Base-by-base conservation (phyloP, 2,329 filamentous ascomycete species). In the Colletotrichum camelliae region DNA sequence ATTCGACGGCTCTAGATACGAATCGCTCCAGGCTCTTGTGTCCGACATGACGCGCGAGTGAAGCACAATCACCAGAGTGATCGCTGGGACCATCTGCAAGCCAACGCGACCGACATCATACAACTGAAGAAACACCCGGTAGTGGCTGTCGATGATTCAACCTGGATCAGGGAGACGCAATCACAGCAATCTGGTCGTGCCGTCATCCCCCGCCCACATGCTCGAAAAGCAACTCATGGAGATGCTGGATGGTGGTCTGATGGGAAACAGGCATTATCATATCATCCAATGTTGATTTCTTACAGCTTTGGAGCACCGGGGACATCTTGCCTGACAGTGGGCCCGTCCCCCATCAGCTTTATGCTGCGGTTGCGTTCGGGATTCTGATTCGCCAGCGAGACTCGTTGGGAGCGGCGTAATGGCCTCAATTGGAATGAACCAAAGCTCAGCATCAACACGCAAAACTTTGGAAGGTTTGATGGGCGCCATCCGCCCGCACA, bases 281-380 rank as follows among this genome's bases (percentile, higher is more conserved):
- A 74, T 75, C 71, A 70, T 76, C 48, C 37, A 74, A 70, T 62
- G 60, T 69, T 62, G 58, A 66, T 66, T 69, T 76, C 71, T 74
- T 74, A 70, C 74, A 75, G 73, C 33, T 73, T 68, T 66, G 71
- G 70, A 74, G 70, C 61, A 66, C 39, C 60, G 61, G 74, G 66
- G 71, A 70, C 74, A 74, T 62, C 27, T 66, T 66, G 61, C 71
- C 71, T 70, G 65, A 70, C 61, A n/a, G 74, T 76, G 74, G 74
- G 33, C 27, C 58, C 61, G 33, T 33, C 57, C 52, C 31, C 70
- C 48, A 21, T 74, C 66, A 66, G 37, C 58, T 74, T 75, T 48
- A 76, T 75, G 74, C 74, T 43, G 27, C n/a, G 37, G 29, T 15
- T 8, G 60, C 35, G 70, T 16, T 24, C 21, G 31, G 27, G 60